These are phyloP conservation scores for Colletotrichum scovillei DNA, from an alignment of 2,329 filamentous ascomycete species.

Conservation along the genomic window DNA sequence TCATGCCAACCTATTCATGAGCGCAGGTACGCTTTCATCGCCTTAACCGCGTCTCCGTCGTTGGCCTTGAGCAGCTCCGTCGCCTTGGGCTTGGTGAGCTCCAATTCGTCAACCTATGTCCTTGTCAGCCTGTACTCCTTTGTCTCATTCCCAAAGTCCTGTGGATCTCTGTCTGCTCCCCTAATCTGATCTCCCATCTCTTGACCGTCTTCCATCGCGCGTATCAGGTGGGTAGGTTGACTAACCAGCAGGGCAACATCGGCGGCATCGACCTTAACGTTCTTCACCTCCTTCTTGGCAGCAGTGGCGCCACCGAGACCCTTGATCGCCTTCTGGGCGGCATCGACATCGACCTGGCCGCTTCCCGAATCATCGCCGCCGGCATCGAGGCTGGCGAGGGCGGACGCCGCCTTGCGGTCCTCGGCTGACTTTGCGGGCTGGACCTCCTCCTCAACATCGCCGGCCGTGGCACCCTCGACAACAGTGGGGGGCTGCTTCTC, in stretches of 20 bases:
- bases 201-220: not conserved
- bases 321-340: slow-evolving; percentile 79
- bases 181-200: not conserved
- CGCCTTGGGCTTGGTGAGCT: slow-evolving; percentile 77
- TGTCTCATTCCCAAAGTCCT: not conserved
- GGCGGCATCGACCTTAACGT: slow-evolving; percentile 78
- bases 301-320: slow-evolving; percentile 58
- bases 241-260: slow-evolving; percentile 78
- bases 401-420: slow-evolving; percentile 81
- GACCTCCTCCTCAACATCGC: slow-evolving; percentile 69
- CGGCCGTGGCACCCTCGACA: slow-evolving; percentile 69
- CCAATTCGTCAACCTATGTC: slow-evolving; percentile 74
- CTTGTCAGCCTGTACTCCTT: not conserved
- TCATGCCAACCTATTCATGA: slow-evolving; percentile 33
- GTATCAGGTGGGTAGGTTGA: slow-evolving; percentile 28
- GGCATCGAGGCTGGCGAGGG: slow-evolving; percentile 76
- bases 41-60: slow-evolving; percentile 76
- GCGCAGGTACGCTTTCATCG: slow-evolving; percentile 68
- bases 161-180: too few species aligned
- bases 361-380: slow-evolving; percentile 57
- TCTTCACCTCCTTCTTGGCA: slow-evolving; percentile 60
- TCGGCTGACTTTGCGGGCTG: slow-evolving; percentile 73
- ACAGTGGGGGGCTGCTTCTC: slow-evolving; percentile 68
- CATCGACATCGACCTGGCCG: slow-evolving; percentile 72
- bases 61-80: slow-evolving; percentile 79